A percentile compares a stretch with the other conserved stretches of the same genome.
Conservation (phyloP, 371 early-diverging fungal genomes). For the Mortierella sp. region DNA sequence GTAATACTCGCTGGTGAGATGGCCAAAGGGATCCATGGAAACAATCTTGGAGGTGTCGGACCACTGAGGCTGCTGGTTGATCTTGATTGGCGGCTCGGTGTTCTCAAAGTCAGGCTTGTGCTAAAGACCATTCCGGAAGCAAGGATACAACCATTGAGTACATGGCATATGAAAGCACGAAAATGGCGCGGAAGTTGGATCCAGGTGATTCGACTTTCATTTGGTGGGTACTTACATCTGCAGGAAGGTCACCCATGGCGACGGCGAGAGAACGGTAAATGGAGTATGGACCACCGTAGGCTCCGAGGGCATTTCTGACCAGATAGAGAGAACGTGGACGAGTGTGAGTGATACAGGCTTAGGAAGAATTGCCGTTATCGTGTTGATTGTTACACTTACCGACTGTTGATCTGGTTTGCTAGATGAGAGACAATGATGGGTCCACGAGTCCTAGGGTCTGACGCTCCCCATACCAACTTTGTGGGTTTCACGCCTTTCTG, state of each 20-base stretch:
- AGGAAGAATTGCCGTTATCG: too few species aligned
- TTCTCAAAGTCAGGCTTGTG: slow-evolving; percentile 91
- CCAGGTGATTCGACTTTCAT: background rate
- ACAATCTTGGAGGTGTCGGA: slow-evolving; percentile 92
- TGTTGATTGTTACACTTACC: slow-evolving; percentile 56
- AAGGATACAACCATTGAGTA: too few species aligned
- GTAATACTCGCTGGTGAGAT: slow-evolving; percentile 75
- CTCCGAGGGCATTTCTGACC: slow-evolving; percentile 92
- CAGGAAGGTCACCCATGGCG: slow-evolving; percentile 90
- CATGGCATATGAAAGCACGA: too few species aligned
- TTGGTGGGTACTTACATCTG: slow-evolving; percentile 48
- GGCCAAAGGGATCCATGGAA: slow-evolving; percentile 95
- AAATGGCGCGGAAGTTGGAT: too few species aligned
- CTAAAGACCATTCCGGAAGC: slow-evolving; percentile 16
- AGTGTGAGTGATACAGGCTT: background rate
- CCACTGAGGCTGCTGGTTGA: slow-evolving; percentile 92
- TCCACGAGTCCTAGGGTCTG: slow-evolving; percentile 80
- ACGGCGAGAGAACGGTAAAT: slow-evolving; percentile 95
- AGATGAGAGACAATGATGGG: slow-evolving; percentile 90
- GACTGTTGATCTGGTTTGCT: slow-evolving; percentile 78
- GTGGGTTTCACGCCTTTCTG: slow-evolving; percentile 90
- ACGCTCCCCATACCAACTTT: slow-evolving; percentile 85
- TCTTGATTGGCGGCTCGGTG: slow-evolving; percentile 87
- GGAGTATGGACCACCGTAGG: slow-evolving; percentile 95
- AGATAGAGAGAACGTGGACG: background rate